Evolutionary conservation across 176 grass and related monocot species (phyloP).

Genomic region (Puya raimondii): DNA sequence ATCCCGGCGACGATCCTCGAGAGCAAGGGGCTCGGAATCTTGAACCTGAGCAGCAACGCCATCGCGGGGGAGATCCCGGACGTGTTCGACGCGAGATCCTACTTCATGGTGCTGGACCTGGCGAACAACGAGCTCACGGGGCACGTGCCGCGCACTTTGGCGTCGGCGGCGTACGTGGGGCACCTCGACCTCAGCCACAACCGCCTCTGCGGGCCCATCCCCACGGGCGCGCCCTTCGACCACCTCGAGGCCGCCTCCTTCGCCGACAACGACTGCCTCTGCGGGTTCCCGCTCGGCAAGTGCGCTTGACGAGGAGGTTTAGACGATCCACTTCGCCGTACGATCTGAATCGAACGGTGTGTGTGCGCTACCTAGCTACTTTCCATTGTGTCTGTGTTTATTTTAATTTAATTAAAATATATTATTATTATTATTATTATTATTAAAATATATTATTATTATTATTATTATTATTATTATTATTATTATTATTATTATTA

Average conservation of each 20-base stretch:
- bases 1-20: conserved; percentile 44
- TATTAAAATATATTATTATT: conserved; percentile 1
- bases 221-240: conserved; percentile 55
- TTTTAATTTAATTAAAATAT: not conserved
- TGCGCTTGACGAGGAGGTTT: conserved; percentile 29
- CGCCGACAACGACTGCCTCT: conserved; percentile 60
- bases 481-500: not conserved
- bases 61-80: conserved; percentile 67
- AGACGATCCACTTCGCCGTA: not conserved
- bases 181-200: conserved; percentile 94
- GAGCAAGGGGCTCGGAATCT: conserved; percentile 58
- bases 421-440: conserved; percentile 6
- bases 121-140: conserved; percentile 65
- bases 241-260: conserved; percentile 65
- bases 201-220: conserved; percentile 67
- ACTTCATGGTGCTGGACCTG: conserved; percentile 82
- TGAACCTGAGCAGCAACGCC: conserved; percentile 84
- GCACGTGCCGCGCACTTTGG: conserved; percentile 49
- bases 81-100: conserved; percentile 51
- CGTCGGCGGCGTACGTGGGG: conserved; percentile 57
- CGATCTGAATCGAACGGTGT: conserved; percentile 4
- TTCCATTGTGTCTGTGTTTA: not conserved
- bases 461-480: not conserved
- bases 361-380: not conserved
- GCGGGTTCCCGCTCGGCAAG: conserved; percentile 70